A percentile compares a stretch with the other conserved stretches of the same genome.
Evolutionary conservation across 495 filamentous ascomycete species (phyloP).

Genomic region (Letharia columbiana): DNA sequence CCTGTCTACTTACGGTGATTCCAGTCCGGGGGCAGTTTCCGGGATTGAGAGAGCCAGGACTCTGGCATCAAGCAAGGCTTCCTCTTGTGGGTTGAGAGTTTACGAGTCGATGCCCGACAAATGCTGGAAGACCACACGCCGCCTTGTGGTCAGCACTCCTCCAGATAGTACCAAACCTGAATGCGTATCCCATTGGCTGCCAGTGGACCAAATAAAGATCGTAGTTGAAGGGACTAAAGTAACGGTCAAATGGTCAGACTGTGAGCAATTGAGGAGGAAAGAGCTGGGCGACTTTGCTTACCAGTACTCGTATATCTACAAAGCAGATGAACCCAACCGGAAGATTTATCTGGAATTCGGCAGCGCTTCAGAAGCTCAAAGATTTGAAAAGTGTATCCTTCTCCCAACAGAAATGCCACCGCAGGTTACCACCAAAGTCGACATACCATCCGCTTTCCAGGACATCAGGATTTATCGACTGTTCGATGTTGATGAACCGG

Average conservation of each 20-base stretch:
- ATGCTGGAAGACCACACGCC: constrained; percentile 18
- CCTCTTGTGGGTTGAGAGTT: constrained; percentile 18
- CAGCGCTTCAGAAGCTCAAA: constrained; percentile 9
- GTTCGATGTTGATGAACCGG: constrained; percentile 10
- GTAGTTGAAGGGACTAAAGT: constrained; percentile 12
- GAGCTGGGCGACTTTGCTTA: background rate
- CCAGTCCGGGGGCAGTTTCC: background rate
- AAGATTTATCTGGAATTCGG: constrained; percentile 15
- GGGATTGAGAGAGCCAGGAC: background rate
- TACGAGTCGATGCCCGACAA: constrained; percentile 17
- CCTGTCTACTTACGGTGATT: constrained; percentile 13
- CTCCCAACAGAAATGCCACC: constrained; percentile 19
- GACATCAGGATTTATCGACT: constrained; percentile 18
- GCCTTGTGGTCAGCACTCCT: constrained; percentile 17
- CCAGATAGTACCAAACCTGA: constrained; percentile 14
- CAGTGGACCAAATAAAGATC: constrained; percentile 12
- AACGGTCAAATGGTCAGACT: constrained; percentile 21
- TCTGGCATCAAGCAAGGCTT: background rate
- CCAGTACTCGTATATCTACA: constrained; percentile 18
- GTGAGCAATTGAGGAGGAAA: constrained; percentile 14
- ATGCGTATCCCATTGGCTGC: constrained; percentile 19
- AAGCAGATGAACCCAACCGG: constrained; percentile 15
- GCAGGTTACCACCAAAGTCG: constrained; percentile 4
- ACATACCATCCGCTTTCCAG: constrained; percentile 14
- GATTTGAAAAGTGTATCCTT: constrained; percentile 13